Evolutionary conservation across 2,329 filamentous ascomycete genomes (phyloP), one percentile per base, ranked within the genome.

Genomic region (Trichoderma oligosporum): DNA sequence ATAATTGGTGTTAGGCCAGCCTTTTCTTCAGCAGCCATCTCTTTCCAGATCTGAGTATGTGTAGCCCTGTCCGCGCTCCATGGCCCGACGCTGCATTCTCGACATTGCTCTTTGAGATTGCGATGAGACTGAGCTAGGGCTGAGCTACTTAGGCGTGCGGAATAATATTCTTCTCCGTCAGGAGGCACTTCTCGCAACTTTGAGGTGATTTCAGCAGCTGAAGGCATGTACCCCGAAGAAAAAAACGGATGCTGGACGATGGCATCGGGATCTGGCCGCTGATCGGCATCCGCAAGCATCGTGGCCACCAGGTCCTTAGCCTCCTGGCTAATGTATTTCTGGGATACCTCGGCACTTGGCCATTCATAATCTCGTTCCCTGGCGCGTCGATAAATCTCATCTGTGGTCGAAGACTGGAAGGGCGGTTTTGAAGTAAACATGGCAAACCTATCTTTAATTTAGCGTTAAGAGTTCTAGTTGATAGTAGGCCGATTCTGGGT

Each of bases 391-490:
- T 94, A 94, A 60, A 94, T 94, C 68, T 93, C 89, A 68, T 94
- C 89, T 16, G 89, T 89, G 38, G 89, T 93, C 11, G 87, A 86
- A 11, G 94, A 96, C 73, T 99, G 94, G 71, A 99, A 99, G 0
- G 94, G 94, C 1, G 94, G 93, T 66, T 93, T 95, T 18, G 94
- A 96, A 7, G 94, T 94, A 45, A 97, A 87, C 84, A 99, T 93
- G 47, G 94, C 95, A 74, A 96, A 97, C 71, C 88, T 91, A 16
- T 45, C 8, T 7, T n/a, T n/a, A n/a, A n/a, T n/a, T n/a, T n/a
- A n/a, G n/a, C n/a, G n/a, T n/a, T n/a, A n/a, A n/a, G n/a, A n/a
- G n/a, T n/a, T n/a, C n/a, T n/a, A n/a, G n/a, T n/a, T n/a, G n/a
- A n/a, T n/a, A n/a, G n/a, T n/a, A n/a, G n/a, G n/a, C n/a, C n/a